Percentiles rank a stretch among this genome's conserved stretches.
These are phyloP conservation scores for Murraya koenigii DNA, from an alignment of 345 rosid species.

Conservation along the genomic window DNA sequence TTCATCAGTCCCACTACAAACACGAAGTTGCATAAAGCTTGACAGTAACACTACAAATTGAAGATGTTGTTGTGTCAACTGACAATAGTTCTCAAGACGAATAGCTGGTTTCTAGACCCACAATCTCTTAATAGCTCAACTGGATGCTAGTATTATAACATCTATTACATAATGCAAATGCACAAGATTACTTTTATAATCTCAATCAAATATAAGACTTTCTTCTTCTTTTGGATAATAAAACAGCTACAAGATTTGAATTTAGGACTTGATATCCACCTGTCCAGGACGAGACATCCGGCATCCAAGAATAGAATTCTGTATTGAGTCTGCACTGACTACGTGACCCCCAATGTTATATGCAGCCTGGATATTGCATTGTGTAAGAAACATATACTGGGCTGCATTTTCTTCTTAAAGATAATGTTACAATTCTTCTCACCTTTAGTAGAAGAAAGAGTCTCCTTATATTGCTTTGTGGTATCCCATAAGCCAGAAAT, in stretches of 20 bases:
- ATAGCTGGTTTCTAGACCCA: not conserved
- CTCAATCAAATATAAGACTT: not conserved
- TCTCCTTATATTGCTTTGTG: slow-evolving; percentile 85
- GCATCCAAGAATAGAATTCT: slow-evolving; percentile 73
- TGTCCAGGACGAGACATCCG: slow-evolving; percentile 94
- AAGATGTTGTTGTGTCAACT: not conserved
- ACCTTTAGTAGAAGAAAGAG: slow-evolving; percentile 80
- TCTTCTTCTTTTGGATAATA: no score
- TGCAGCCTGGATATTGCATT: slow-evolving; percentile 66
- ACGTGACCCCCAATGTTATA: slow-evolving; percentile 92
- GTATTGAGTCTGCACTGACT: slow-evolving; percentile 79
- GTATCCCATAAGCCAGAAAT: slow-evolving; percentile 87
- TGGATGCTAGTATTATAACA: not conserved
- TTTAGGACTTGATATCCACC: slow-evolving; percentile 38
- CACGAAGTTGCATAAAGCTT: not conserved
- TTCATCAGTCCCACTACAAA: slow-evolving; percentile 12
- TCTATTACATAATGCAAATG: not conserved
- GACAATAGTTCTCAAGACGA: not conserved
- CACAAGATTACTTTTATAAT: not conserved
- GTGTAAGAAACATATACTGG: slow-evolving; percentile 11
- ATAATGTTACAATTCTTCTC: slow-evolving; percentile 1
- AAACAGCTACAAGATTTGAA: not conserved
- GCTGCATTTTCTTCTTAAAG: not conserved
- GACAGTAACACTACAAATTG: not conserved
- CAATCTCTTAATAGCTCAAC: not conserved